Base-by-base conservation (phyloP, 768 basidiomycete genomes). In the Termitomyces sp. region DNA sequence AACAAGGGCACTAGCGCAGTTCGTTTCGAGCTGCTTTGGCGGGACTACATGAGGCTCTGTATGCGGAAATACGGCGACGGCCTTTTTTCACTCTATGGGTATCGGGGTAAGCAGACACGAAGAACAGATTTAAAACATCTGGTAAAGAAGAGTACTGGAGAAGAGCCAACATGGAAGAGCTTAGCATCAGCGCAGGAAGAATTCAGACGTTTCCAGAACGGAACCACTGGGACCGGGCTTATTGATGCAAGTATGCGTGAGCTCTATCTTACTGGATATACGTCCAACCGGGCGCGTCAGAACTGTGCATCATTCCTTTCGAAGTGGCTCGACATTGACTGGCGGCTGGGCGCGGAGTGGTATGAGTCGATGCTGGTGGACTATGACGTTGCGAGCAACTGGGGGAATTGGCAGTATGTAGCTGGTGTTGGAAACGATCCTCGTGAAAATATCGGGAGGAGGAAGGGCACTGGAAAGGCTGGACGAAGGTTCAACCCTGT, bases 391-490 rank as follows among this genome's bases (percentile, higher is more conserved):
- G 52, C 42, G 8, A 54, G 30, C 41, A 54, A 54, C 19, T 54
- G 41, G 52, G 52, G 52, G 2, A 54, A 54, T 3, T 54, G 52
- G 52, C 52, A 54, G 19, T 54, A 54, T 34, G 42, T 54, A 17
- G 52, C 52, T 14, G 52, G 52, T 19, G 52, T 54, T 42, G 52
- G 52, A 37, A 54, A 54, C 28, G 52, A 54, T 28, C 52, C 52
- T 23, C 52, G 52, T 43, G 40, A 23, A 49, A 49, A 6, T 11
- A 23, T 19, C 19, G 9, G 12, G 12, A 16, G 41, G 12, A 14
- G 14, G 6, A 25, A 43, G 23, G 23, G 42, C 23, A 6, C 2
- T 21, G 11, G 5, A 21, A 42, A 43, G 12, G 42, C 42, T 2
- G 42, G 21, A 43, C 42, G 23, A 25, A 25, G 21, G 42, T 43